Percentiles rank a stretch among this genome's conserved stretches.
Conservation (phyloP, 176 grass and related monocot genomes). For the Miscanthus lutarioriparius region DNA sequence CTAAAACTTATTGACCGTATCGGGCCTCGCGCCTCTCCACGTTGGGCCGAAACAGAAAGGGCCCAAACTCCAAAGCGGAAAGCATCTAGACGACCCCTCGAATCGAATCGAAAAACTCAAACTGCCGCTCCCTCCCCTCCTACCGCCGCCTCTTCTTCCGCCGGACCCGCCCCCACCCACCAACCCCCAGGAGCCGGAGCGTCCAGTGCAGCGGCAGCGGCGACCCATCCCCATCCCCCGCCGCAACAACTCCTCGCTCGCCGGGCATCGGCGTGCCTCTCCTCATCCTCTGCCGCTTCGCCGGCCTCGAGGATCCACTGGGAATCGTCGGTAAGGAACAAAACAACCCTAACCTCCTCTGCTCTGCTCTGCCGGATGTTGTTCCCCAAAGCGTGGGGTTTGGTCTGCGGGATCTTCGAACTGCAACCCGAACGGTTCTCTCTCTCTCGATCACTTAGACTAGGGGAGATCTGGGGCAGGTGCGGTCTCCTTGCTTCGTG, state of each 20-base stretch:
- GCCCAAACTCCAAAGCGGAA: not conserved
- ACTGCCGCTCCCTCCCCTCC: not conserved
- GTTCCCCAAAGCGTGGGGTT: not conserved
- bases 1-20: too few species aligned
- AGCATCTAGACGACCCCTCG: not conserved
- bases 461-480: not conserved
- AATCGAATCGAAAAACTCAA: not conserved
- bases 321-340: not conserved
- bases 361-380: not conserved
- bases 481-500: not conserved
- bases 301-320: not conserved
- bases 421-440: not conserved
- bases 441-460: not conserved
- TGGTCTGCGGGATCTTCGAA: not conserved
- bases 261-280: not conserved
- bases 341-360: not conserved
- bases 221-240: not conserved
- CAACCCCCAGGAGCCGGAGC: not conserved
- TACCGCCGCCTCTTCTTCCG: conserved; percentile 5
- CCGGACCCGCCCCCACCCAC: not conserved
- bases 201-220: not conserved
- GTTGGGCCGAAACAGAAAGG: not conserved
- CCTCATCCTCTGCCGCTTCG: not conserved
- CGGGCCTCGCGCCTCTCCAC: not conserved
- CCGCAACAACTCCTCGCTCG: not conserved